Base-by-base conservation (phyloP, 345 rosid species). In the Diplotaxis tenuifolia region DNA sequence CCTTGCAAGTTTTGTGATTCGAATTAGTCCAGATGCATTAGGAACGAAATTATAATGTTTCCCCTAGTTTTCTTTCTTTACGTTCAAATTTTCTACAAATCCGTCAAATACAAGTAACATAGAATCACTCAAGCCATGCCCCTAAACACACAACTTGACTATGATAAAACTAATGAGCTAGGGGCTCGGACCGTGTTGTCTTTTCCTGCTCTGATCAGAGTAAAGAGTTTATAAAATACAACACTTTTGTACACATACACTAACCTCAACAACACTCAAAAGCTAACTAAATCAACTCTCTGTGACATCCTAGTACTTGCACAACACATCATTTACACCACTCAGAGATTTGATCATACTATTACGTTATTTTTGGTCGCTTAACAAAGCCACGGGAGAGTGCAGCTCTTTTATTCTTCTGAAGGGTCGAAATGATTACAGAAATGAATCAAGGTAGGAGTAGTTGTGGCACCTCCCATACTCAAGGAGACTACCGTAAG, bases 261-360 rank as follows among this genome's bases (percentile, higher is more conserved):
- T 19, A 60, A 29, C 65, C 20, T 62, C 29, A 62, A 50, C 47
- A 40, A 52, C 65, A 62, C 52, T 62, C 59, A 5, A 45, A 18
- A 15, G 15, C 47, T 40, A 36, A 69, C 65, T 75, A 62, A 62
- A 75, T 52, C 27, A 20, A 70, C 64, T 28, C 73, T 34, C 58
- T 62, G 58, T 60, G 9, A 34, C 67, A 67, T 62, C 65, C 74
- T 32, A 64, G 23, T 11, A 70, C 19, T 70, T 47, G 67, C 29
- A 76, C 75, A 76, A 70, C 80, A 76, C 73, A 61, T 64, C 61
- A 76, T 76, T 76, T 76, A 76, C 80, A 76, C 5, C 75, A 56
- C n/a, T 23, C 45, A 14, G 32, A 56, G 45, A 56, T 63, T 40
- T 28, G 32, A 55, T 36, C 32, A 16, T 20, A 40, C 47, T 40